Evolutionary conservation across 305 asterid species (phyloP), one percentile per base, ranked within the genome.

Genomic region (Solanum chacoense): DNA sequence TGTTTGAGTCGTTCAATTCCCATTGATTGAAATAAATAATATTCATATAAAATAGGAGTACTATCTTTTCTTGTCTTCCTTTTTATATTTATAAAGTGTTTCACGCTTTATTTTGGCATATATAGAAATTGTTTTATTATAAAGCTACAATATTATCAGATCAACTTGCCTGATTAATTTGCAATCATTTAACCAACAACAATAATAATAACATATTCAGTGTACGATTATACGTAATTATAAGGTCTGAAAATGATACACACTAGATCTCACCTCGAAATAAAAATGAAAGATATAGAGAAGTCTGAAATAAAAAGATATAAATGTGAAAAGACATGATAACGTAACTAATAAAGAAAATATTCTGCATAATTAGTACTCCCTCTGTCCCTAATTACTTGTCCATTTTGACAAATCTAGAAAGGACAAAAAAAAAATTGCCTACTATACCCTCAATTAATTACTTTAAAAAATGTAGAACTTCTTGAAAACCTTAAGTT

Each of bases 141-240:
- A n/a, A 77, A 36, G 29, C 24, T 7, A 31, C 10, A 65, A 10
- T 59, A 7, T 8, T 20, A 20, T 59, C 69, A 7, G 24, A 55
- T 55, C 26, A 59, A 59, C 11, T 59, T 59, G 26, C 14, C 31
- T n/a, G 31, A n/a, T 65, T 65, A 71, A 1, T 71, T 71, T 71
- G 36, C 36, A 28, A 13, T 71, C 22, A 18, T 75, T 34, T 32
- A 74, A 74, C 18, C 16, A 75, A 16, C 6, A 0, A n/a, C 29
- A n/a, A n/a, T 0, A n/a, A 4, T 5, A n/a, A n/a, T 5, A n/a
- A n/a, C 14, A 65, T 65, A 65, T 9, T n/a, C 6, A 3, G 7
- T 22, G 2, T 20, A 59, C 1, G 2, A 20, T 18, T 55, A 8
- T 55, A 50, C 5, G 6, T 63, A 65, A 65, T 65, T 22, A 63